Percentiles rank a stretch among this genome's conserved stretches.
phyloP scores from a whole-genome alignment of 768 basidiomycete genomes.

The Chalciporus piperatus region DNA sequence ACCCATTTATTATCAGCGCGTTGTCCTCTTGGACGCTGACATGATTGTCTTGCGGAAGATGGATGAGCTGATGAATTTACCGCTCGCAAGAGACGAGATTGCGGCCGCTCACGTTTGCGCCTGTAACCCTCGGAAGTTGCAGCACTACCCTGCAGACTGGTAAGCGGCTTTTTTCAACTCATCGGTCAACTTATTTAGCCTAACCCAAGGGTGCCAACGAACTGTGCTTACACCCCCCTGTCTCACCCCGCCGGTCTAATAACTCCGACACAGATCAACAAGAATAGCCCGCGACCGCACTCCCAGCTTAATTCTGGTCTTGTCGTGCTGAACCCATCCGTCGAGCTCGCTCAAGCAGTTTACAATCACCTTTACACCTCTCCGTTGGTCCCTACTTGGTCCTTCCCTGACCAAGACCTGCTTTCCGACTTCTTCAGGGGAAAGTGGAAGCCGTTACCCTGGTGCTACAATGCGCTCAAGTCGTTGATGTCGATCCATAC shows the following conservation, averaged over 20 bases:
- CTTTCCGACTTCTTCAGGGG: slow-evolving; percentile 77
- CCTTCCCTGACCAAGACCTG: slow-evolving; percentile 94
- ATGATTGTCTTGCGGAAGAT: slow-evolving; percentile 84
- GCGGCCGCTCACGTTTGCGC: slow-evolving; percentile 90
- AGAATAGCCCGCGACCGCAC: slow-evolving; percentile 65
- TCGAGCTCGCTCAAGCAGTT: slow-evolving; percentile 50
- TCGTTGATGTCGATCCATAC: slow-evolving; percentile 74
- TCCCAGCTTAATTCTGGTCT: slow-evolving; percentile 87
- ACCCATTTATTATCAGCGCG: slow-evolving; percentile 42
- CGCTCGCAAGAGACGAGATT: slow-evolving; percentile 66
- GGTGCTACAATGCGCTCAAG: slow-evolving; percentile 92
- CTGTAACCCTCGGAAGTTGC: slow-evolving; percentile 84
- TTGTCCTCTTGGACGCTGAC: slow-evolving; percentile 84
- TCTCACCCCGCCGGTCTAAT: slow-evolving; percentile 44
- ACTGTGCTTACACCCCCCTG: slow-evolving; percentile 76
- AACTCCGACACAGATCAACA: slow-evolving; percentile 41
- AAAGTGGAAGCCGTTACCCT: slow-evolving; percentile 75
- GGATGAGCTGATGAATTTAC: slow-evolving; percentile 64
- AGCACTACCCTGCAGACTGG: slow-evolving; percentile 92
- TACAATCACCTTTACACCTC: slow-evolving; percentile 42
- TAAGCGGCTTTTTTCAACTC: slow-evolving; percentile 22
- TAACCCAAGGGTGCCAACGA: slow-evolving; percentile 77
- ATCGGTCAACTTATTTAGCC: neutral
- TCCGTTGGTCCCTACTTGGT: slow-evolving; percentile 50
- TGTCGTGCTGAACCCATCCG: slow-evolving; percentile 80